Evolutionary conservation across 257 asterid genomes (phyloP).

Genomic region (Eucommia ulmoides): DNA sequence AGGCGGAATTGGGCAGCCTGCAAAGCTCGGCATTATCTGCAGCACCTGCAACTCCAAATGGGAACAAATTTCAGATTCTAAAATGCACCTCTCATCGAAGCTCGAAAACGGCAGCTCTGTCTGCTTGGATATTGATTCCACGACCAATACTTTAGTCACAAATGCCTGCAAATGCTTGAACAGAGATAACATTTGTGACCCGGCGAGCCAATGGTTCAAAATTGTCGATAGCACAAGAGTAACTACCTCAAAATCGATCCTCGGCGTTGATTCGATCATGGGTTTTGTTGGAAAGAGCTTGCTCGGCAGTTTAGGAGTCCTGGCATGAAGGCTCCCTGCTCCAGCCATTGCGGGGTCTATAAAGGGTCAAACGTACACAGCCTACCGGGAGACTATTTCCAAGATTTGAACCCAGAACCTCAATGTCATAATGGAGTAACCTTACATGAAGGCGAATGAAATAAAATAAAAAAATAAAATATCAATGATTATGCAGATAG

Average conservation of each 20-base stretch:
- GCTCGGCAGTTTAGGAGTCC: background rate
- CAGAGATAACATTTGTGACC: constrained; percentile 52
- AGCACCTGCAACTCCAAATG: constrained; percentile 38
- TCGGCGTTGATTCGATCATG: background rate
- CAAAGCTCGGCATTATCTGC: constrained; percentile 61
- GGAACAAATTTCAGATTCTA: constrained; percentile 72
- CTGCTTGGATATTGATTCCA: constrained; percentile 64
- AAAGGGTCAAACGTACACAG: too few relatives aligned
- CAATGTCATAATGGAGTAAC: too few relatives aligned
- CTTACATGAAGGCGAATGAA: too few relatives aligned
- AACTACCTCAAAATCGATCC: background rate
- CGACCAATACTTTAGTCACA: constrained; percentile 48
- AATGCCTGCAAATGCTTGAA: constrained; percentile 62
- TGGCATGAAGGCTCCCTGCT: too few relatives aligned
- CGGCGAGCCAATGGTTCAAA: constrained; percentile 95
- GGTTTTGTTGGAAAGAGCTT: background rate
- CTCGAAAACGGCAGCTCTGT: constrained; percentile 45
- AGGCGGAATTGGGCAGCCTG: constrained; percentile 41
- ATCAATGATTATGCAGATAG: too few relatives aligned
- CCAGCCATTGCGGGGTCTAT: too few relatives aligned
- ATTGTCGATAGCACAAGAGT: constrained; percentile 64
- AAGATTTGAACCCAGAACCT: too few relatives aligned
- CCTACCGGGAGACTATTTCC: too few relatives aligned
- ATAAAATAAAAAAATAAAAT: too few relatives aligned
- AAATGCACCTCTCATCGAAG: constrained; percentile 73